Evolutionary conservation across 192 early-diverging fungal species (phyloP).

Genomic region (Gonapodya sp.): DNA sequence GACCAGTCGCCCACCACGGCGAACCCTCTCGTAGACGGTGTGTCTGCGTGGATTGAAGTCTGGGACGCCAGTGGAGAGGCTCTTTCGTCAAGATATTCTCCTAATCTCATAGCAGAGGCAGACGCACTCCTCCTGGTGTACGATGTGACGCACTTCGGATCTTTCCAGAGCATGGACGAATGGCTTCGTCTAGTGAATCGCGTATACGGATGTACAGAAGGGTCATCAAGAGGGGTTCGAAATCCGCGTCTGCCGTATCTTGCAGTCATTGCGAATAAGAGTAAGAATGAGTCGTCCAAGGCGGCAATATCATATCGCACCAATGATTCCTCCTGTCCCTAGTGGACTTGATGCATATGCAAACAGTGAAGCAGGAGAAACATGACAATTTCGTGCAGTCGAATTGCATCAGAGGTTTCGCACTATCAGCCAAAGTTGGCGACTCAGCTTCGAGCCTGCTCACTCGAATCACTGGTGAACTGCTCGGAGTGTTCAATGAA

Average conservation of each 20-base stretch:
- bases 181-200: slow-evolving; percentile 19
- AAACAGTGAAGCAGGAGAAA: slow-evolving; percentile 16
- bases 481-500: too few species aligned
- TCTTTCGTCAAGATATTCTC: slow-evolving; percentile 17
- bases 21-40: background rate
- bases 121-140: slow-evolving; percentile 21
- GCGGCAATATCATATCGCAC: too few species aligned
- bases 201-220: background rate
- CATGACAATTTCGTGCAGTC: slow-evolving; percentile 10
- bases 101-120: slow-evolving; percentile 15
- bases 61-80: slow-evolving; percentile 26
- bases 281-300: slow-evolving; percentile 13
- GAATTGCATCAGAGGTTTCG: slow-evolving; percentile 15
- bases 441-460: slow-evolving; percentile 4
- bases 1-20: background rate
- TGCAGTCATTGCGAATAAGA: slow-evolving; percentile 17
- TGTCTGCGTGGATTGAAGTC: slow-evolving; percentile 11
- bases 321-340: too few species aligned
- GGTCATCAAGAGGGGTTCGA: background rate
- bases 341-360: slow-evolving; percentile 2
- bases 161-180: slow-evolving; percentile 19
- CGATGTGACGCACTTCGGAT: slow-evolving; percentile 21
- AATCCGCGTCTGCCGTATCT: slow-evolving; percentile 18
- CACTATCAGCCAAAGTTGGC: slow-evolving; percentile 19
- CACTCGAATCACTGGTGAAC: background rate